Evolutionary conservation across 1,139 yeast species (phyloP), one percentile per base, ranked within the genome.

Genomic region (Yamadazyma aaseri): DNA sequence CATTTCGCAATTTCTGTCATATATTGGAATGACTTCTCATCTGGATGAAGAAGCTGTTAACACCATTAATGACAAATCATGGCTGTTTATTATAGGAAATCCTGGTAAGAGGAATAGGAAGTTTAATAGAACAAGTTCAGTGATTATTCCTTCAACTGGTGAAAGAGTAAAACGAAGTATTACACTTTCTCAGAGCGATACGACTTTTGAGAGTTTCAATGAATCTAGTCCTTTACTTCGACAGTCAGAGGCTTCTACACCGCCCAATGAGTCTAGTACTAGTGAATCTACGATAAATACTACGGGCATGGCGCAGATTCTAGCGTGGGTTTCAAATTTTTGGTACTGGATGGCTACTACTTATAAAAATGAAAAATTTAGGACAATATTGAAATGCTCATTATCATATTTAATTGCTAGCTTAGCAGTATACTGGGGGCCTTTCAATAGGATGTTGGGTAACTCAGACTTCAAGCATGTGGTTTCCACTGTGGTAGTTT

Each of bases 401-500:
- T 42, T 85, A 18, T 85, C 94, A 1, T 86, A 86, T 50, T 60
- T 81, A 9, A 43, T 85, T 2, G 94, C 89, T 1, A 81, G 94
- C 0, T 52, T 84, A 35, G 86, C 82, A 2, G 95, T 86, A n/a
- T 85, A 82, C 55, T 73, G 78, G 47, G 65, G 77, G 0, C 62
- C 74, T 2, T 66, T 86, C 29, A 74, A 84, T 18, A 47, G 53
- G 14, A 42, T 77, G 2, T 55, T 85, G 33, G 95, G 95, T 0
- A 55, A 64, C 26, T 73, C 86, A 12, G 92, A 84, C 55, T 79
- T 84, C 17, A 86, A 86, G 53, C 96, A 86, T 58, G 73, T 85
- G 48, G 79, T 83, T 6, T 87, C 95, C 16, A 86, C 95, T 0
- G 83, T 82, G 12, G 85, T 86, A 1, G 94, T 86, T 3, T 86